These are phyloP conservation scores for Leersia perrieri DNA, from an alignment of 176 grass and related monocot species.

Conservation along the genomic window DNA sequence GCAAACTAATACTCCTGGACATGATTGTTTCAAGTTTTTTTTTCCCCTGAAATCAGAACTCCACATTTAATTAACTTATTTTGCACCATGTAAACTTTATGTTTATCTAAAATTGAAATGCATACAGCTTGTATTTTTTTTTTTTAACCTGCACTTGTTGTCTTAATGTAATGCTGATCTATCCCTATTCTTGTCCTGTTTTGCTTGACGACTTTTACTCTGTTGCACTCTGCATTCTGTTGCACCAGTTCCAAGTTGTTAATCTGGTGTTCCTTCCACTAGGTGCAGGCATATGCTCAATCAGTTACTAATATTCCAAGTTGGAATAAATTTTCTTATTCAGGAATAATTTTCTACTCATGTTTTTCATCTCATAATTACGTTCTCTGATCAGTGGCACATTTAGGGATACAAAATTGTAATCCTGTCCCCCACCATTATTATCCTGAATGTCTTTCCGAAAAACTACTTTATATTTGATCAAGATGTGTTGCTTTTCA, in stretches of 20 bases:
- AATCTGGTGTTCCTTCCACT: constrained; percentile 10
- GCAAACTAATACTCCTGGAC: background rate
- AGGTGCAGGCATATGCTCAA: background rate
- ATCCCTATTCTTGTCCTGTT: background rate
- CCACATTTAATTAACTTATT: background rate
- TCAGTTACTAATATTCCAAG: background rate
- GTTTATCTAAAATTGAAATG: background rate
- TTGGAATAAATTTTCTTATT: constrained; percentile 15
- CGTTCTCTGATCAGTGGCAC: constrained; percentile 18
- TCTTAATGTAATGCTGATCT: background rate
- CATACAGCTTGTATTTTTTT: background rate
- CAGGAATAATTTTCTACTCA: constrained; percentile 15
- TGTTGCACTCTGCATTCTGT: constrained; percentile 1
- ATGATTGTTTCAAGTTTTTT: background rate
- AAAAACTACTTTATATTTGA: constrained; percentile 12
- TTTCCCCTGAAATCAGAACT: background rate
- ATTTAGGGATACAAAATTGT: constrained; percentile 21
- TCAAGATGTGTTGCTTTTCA: background rate
- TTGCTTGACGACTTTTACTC: background rate
- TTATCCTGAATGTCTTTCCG: constrained; percentile 11
- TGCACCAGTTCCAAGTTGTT: background rate
- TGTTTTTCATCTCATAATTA: constrained; percentile 31
- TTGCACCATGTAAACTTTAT: background rate
- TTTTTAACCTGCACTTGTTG: background rate
- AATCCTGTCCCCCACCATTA: constrained; percentile 22